phyloP scores from a whole-genome alignment of 2,329 filamentous ascomycete species.

The Fusarium papillatum region DNA sequence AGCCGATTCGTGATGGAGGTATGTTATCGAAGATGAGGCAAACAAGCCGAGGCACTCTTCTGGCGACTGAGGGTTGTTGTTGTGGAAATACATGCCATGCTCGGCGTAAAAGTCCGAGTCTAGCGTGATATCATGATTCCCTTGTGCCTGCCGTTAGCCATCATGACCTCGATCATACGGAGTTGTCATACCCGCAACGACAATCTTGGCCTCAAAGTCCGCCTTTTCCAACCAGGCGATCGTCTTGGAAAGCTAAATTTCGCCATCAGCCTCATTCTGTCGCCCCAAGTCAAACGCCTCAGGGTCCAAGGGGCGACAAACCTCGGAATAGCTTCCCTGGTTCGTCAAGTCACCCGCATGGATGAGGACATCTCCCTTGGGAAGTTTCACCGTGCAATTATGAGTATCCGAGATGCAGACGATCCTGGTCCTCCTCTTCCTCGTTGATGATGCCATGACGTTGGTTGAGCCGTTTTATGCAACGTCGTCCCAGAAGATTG shows the following conservation, averaged over 20 bases:
- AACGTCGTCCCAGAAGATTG: conserved; percentile 24
- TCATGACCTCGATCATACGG: not conserved
- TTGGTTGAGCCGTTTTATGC: conserved; percentile 14
- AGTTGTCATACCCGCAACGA: conserved; percentile 70
- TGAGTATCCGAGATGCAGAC: conserved; percentile 86
- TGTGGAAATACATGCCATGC: conserved; percentile 68
- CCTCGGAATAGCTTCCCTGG: conserved; percentile 73
- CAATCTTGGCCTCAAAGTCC: conserved; percentile 78
- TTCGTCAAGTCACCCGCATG: conserved; percentile 85
- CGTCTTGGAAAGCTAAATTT: conserved; percentile 65
- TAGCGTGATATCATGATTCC: conserved; percentile 83
- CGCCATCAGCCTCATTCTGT: conserved; percentile 15
- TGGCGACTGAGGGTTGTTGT: conserved; percentile 66
- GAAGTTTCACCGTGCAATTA: conserved; percentile 74
- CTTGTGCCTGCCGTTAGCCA: conserved; percentile 52
- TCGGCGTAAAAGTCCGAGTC: conserved; percentile 72
- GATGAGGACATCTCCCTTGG: conserved; percentile 80
- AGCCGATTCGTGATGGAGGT: conserved; percentile 71
- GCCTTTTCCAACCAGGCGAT: conserved; percentile 77
- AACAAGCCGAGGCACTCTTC: conserved; percentile 68
- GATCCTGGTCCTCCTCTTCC: conserved; percentile 69
- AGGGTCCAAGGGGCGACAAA: conserved; percentile 34
- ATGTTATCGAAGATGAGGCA: conserved; percentile 69
- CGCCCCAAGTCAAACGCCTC: not conserved
- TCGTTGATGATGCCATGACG: conserved; percentile 32